Evolutionary conservation across 2,329 filamentous ascomycete genomes (phyloP).

Genomic region (Zalaria sp.): DNA sequence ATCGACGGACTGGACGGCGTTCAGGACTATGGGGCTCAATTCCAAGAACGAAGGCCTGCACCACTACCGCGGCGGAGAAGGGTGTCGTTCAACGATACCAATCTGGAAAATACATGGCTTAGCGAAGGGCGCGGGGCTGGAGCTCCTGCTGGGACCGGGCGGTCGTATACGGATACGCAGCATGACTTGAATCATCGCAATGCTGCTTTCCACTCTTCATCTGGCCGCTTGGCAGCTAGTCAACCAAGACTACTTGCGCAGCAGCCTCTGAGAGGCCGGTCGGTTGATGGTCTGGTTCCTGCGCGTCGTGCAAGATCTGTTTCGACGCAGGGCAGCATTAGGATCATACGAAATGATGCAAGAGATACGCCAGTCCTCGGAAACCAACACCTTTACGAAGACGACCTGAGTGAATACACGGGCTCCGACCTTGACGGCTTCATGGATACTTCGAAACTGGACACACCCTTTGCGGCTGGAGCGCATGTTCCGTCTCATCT

Average conservation of each 20-base stretch:
- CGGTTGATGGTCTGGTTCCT: conserved; percentile 5
- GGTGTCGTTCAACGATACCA: conserved; percentile 43
- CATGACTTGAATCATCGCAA: too few relatives aligned
- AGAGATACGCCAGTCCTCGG: not conserved
- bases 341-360: conserved; percentile 10
- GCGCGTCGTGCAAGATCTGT: conserved; percentile 13
- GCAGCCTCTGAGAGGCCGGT: conserved; percentile 15
- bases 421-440: too few relatives aligned
- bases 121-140: conserved; percentile 11
- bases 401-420: too few relatives aligned
- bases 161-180: too few relatives aligned
- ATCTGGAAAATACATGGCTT: conserved; percentile 36
- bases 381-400: too few relatives aligned
- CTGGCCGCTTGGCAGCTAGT: not conserved
- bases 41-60: not conserved
- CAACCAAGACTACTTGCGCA: conserved; percentile 9
- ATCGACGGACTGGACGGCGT: conserved; percentile 1
- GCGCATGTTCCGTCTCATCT: too few relatives aligned
- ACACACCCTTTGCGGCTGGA: too few relatives aligned
- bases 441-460: too few relatives aligned
- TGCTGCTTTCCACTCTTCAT: too few relatives aligned
- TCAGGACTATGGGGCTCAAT: not conserved
- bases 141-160: too few relatives aligned
- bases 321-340: conserved; percentile 21
- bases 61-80: conserved; percentile 22